phyloP scores from a whole-genome alignment of 176 grass and related monocot genomes.

The Saccharum spontaneum region DNA sequence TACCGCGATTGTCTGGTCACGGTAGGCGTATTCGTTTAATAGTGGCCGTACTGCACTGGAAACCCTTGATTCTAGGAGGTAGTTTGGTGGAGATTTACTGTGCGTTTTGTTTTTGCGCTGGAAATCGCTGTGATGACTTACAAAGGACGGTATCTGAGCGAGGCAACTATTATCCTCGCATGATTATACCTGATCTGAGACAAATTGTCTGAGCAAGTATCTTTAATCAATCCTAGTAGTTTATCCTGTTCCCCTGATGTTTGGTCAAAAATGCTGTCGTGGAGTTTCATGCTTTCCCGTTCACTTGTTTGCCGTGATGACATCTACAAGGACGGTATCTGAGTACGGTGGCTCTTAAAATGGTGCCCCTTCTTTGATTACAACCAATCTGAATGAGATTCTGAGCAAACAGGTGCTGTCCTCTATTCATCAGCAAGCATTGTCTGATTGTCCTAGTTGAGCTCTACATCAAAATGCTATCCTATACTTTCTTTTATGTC shows the following conservation, averaged over 20 bases:
- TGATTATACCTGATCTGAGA: conserved; percentile 34
- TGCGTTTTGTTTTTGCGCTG: neutral
- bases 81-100: neutral
- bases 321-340: conserved; percentile 30
- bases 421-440: too few species aligned
- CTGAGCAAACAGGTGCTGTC: neutral
- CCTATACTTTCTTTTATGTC: too few species aligned
- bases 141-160: conserved; percentile 28
- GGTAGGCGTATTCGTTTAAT: neutral
- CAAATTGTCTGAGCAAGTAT: conserved; percentile 14
- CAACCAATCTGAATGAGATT: conserved; percentile 23
- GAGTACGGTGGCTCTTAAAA: neutral
- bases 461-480: too few species aligned
- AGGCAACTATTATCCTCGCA: neutral
- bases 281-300: neutral
- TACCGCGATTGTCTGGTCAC: neutral
- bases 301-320: conserved; percentile 20
- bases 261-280: neutral
- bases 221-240: neutral
- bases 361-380: conserved; percentile 3
- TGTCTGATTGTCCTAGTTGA: too few species aligned
- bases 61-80: neutral
- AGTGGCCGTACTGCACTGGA: neutral
- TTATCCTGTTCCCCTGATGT: neutral
- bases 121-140: neutral